Evolutionary conservation across 2,329 filamentous ascomycete genomes (phyloP), one percentile per base, ranked within the genome.

Genomic region (Chaetoscypha palmicola): DNA sequence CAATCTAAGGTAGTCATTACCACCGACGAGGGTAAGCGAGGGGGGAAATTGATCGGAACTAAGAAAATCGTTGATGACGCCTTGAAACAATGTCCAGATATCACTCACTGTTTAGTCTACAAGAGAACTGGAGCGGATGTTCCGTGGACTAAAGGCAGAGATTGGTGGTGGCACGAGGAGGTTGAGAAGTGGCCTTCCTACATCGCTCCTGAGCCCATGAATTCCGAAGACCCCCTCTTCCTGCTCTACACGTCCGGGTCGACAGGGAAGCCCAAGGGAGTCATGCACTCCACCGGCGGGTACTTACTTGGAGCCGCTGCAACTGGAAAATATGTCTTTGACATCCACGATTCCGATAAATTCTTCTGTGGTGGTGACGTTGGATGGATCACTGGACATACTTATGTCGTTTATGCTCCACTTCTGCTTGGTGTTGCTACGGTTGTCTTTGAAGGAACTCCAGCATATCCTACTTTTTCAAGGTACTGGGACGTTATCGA

Each of bases 21-120:
- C 48, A 85, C 88, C 2, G 92, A 98, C 64, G 92, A 98, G 75
- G 92, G 92, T 62, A 95, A 94, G 77, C 88, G 92, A 60, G 92
- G 92, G 58, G 92, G 92, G 65, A 98, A 97, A 75, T 68, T 94
- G 60, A 96, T 98, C 64, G 86, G 87, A 60, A 97, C 91, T 59
- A 97, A 98, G 81, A 94, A 94, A 74, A 97, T 98, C 63, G 92
- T 97, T 56, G 92, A 98, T 62, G 92, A 97, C 63, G 91, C 91
- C 28, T 77, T 98, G 49, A 94, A 92, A 74, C 88, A 95, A 68
- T 97, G 91, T 68, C 91, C 91, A 14, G 83, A 87, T 57, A 86
- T 98, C 53, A 79, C 74, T 32, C 80, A 86, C 66, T 86, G 87
- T 57, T 74, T 98, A 30, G 92, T 98, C 45, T 97, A 83, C 76